These are phyloP conservation scores for Pyrenophora graminea DNA, from an alignment of 2,329 filamentous ascomycete species.

Conservation along the genomic window DNA sequence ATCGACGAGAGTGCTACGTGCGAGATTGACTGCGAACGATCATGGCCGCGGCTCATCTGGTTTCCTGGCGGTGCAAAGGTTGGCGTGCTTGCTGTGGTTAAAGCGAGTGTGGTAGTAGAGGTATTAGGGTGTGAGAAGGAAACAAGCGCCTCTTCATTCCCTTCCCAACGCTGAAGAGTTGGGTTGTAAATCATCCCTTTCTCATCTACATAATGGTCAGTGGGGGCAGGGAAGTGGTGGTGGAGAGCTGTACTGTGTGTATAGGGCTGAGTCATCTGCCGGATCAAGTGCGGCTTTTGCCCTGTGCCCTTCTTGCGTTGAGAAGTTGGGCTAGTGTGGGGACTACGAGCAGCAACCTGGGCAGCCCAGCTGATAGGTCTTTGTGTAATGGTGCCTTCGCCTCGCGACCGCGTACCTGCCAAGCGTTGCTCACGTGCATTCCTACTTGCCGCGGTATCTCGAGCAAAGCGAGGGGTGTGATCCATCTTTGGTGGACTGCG, in stretches of 20 bases:
- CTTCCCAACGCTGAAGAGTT: slow-evolving; percentile 85
- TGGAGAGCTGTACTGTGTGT: slow-evolving; percentile 70
- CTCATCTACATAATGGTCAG: slow-evolving; percentile 61
- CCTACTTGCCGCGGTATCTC: slow-evolving; percentile 68
- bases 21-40: slow-evolving; percentile 45
- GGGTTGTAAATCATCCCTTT: slow-evolving; percentile 98
- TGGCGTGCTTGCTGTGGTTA: slow-evolving; percentile 47
- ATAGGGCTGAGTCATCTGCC: slow-evolving; percentile 77
- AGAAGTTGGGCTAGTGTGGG: slow-evolving; percentile 55
- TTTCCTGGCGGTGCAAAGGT: slow-evolving; percentile 44
- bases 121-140: slow-evolving; percentile 65
- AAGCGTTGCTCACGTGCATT: slow-evolving; percentile 67
- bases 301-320: slow-evolving; percentile 55
- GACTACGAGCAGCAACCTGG: slow-evolving; percentile 56
- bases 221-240: slow-evolving; percentile 2
- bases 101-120: slow-evolving; percentile 54
- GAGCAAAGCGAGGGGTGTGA: slow-evolving; percentile 65
- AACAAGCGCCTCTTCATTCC: slow-evolving; percentile 83
- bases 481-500: slow-evolving; percentile 58
- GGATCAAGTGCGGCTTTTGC: slow-evolving; percentile 85
- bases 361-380: slow-evolving; percentile 65
- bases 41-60: slow-evolving; percentile 36
- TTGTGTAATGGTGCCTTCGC: slow-evolving; percentile 56
- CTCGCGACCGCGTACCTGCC: slow-evolving; percentile 49
- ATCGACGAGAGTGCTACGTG: slow-evolving; percentile 49